These are phyloP conservation scores for Fusarium fracticaudum DNA, from an alignment of 2,329 filamentous ascomycete species.

Conservation along the genomic window DNA sequence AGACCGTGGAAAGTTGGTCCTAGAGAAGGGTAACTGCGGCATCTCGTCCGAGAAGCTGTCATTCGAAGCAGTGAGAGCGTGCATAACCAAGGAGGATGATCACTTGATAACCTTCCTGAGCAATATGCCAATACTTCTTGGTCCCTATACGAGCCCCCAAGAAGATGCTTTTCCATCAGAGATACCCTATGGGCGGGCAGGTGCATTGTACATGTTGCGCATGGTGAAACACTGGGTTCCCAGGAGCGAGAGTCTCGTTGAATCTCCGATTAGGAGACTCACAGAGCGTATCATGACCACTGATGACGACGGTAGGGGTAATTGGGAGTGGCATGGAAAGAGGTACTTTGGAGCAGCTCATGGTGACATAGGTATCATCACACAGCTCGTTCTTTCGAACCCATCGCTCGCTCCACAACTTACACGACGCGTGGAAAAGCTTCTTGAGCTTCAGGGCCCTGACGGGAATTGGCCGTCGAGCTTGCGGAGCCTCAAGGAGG, in stretches of 20 bases:
- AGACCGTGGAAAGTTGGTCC: slow-evolving; percentile 44
- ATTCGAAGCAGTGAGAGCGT: slow-evolving; percentile 56
- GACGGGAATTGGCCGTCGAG: slow-evolving; percentile 72
- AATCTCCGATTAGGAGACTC: slow-evolving; percentile 65
- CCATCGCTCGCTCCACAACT: slow-evolving; percentile 64
- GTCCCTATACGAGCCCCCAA: slow-evolving; percentile 34
- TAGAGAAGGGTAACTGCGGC: slow-evolving; percentile 59
- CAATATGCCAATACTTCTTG: slow-evolving; percentile 49
- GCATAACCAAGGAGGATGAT: slow-evolving; percentile 51
- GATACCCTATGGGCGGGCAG: slow-evolving; percentile 73
- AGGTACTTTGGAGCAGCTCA: slow-evolving; percentile 73
- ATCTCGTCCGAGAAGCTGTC: slow-evolving; percentile 60
- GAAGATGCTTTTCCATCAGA: slow-evolving; percentile 63
- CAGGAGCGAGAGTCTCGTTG: slow-evolving; percentile 57
- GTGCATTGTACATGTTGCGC: slow-evolving; percentile 73
- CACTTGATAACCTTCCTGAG: slow-evolving; percentile 54
- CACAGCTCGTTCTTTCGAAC: slow-evolving; percentile 71
- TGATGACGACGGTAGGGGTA: slow-evolving; percentile 50
- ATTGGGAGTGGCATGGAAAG: slow-evolving; percentile 72
- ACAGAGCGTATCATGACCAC: slow-evolving; percentile 67
- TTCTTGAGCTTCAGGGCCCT: slow-evolving; percentile 68
- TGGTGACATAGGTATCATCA: slow-evolving; percentile 75
- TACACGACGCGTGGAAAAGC: slow-evolving; percentile 59
- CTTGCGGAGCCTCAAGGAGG: slow-evolving; percentile 53
- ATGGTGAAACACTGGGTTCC: slow-evolving; percentile 67